phyloP scores from a whole-genome alignment of 768 basidiomycete genomes.

The Mycena polygramma region DNA sequence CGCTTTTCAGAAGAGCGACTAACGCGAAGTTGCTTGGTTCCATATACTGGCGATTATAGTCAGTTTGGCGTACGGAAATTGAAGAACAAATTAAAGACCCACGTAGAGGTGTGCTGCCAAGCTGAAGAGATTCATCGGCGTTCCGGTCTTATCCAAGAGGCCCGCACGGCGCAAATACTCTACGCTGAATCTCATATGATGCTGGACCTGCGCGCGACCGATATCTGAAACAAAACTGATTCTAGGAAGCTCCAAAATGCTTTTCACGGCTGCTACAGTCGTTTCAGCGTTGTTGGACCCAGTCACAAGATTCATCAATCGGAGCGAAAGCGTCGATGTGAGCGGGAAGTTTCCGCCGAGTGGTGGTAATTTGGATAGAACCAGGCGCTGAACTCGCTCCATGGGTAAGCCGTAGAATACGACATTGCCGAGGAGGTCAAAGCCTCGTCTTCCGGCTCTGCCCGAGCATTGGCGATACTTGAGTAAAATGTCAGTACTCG shows the following conservation, averaged over 20 bases:
- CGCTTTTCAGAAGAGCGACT: constrained; percentile 67
- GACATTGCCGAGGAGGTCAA: constrained; percentile 77
- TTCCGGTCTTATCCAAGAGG: constrained; percentile 66
- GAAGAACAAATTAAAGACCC: constrained; percentile 28
- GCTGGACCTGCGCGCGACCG: constrained; percentile 69
- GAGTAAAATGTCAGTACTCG: constrained; percentile 18
- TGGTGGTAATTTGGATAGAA: constrained; percentile 73
- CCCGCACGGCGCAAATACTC: constrained; percentile 75
- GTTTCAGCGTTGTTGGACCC: constrained; percentile 66
- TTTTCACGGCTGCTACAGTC: constrained; percentile 64
- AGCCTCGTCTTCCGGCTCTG: constrained; percentile 80
- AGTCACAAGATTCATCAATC: constrained; percentile 74
- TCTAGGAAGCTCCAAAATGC: constrained; percentile 68
- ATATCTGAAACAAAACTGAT: constrained; percentile 69
- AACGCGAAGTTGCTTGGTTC: constrained; percentile 81
- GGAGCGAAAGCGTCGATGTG: constrained; percentile 73
- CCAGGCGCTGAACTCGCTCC: constrained; percentile 72
- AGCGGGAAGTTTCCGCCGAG: constrained; percentile 76
- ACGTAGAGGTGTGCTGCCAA: constrained; percentile 68
- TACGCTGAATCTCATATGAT: constrained; percentile 78
- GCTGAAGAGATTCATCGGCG: constrained; percentile 68
- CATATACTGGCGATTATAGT: constrained; percentile 55
- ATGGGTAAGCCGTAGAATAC: constrained; percentile 79
- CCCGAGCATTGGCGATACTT: constrained; percentile 83
- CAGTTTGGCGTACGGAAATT: neutral